phyloP scores from a whole-genome alignment of 2,329 filamentous ascomycete species.

The Xylariales sp. region DNA sequence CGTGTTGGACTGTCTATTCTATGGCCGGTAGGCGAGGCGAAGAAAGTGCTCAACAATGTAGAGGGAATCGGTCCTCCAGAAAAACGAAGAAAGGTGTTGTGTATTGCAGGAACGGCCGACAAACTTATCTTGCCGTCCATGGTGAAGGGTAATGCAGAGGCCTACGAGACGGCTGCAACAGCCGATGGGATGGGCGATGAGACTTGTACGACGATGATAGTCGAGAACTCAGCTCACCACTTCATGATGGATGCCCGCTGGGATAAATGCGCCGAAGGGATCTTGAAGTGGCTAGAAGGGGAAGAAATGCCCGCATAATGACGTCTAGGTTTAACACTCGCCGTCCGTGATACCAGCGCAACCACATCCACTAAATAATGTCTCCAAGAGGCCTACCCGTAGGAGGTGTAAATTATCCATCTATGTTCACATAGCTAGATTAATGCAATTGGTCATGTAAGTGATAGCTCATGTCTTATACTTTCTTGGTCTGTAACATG shows the following conservation, averaged over 20 bases:
- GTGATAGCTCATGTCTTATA: too few relatives aligned
- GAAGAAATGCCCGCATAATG: not conserved
- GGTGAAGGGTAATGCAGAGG: conserved; percentile 5
- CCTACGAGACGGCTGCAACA: not conserved
- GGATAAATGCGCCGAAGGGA: conserved; percentile 9
- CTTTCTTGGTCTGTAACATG: too few relatives aligned
- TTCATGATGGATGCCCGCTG: conserved; percentile 13
- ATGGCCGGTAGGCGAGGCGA: conserved; percentile 9
- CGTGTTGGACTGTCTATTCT: conserved; percentile 7
- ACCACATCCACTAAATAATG: too few relatives aligned
- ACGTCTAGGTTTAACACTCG: too few relatives aligned
- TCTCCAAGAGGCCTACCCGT: too few relatives aligned
- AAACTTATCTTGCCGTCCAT: conserved; percentile 9
- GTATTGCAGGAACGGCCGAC: conserved; percentile 7
- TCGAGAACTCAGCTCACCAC: conserved; percentile 8
- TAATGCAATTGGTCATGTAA: too few relatives aligned
- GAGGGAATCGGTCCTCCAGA: conserved; percentile 1
- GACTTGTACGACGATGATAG: not conserved
- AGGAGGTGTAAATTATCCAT: too few relatives aligned
- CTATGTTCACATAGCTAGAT: too few relatives aligned
- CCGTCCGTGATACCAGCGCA: too few relatives aligned
- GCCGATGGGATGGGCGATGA: not conserved
- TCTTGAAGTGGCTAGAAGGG: conserved; percentile 9
- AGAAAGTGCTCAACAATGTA: conserved; percentile 1
- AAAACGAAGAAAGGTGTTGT: conserved; percentile 7